Evolutionary conservation across 306 rosid species (phyloP), one percentile per base, ranked within the genome.

Genomic region (Betula pendula): DNA sequence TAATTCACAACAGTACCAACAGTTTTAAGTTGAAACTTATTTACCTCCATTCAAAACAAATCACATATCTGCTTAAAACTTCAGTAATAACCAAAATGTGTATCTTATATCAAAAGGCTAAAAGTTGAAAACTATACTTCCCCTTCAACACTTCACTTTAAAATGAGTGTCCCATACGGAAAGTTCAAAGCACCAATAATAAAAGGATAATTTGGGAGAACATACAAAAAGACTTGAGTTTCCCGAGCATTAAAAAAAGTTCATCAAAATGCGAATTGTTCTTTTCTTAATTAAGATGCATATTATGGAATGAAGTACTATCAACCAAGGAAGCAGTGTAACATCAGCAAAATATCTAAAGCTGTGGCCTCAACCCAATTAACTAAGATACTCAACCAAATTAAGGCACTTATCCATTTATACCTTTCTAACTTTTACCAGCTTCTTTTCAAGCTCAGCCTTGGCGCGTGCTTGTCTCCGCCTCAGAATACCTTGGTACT

Each of bases 401-500:
- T 42, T 27, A 48, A 8, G 44, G 71, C 66, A 38, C 15, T 19
- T 19, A 31, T 48, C n/a, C 63, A 45, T 40, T 58, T 58, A 66
- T 92, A 95, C 98, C 98, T 95, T 95, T 84, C 98, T 87, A 70
- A 74, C 87, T 87, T 95, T 95, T 60, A 95, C 89, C 20, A 95
- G 87, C 90, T 92, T 92, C 90, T 42, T 92, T 82, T 90, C 97
- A 75, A 89, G 92, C 87, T 95, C 98, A 56, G 98, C 98, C 79
- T 95, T 95, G 43, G 98, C 97, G 47, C 97, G 97, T 70, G 98
- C 98, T 80, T 92, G 93, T 80, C 98, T 90, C 65, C 97, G 90
- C 93, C 96, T 84, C 50, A 95, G 86, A 86, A 95, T 95, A 74
- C 97, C 98, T 81, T 89, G 96, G 92, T 92, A 95, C 78, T 95